Percentiles rank a stretch among this genome's conserved stretches.
phyloP scores from a whole-genome alignment of 257 asterid species.

The Solanum microdontum region DNA sequence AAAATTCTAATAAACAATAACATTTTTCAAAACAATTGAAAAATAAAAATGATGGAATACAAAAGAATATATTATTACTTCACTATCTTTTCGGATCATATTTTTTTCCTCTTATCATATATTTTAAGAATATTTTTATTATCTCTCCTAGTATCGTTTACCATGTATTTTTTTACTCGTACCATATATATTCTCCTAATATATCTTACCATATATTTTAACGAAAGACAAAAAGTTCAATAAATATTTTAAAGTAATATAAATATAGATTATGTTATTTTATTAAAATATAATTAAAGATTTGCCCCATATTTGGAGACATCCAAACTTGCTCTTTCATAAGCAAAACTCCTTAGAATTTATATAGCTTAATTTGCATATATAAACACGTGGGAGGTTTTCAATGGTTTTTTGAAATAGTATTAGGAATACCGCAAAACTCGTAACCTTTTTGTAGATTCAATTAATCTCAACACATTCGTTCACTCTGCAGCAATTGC shows the following conservation, averaged over 20 bases:
- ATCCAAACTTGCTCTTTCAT: not conserved
- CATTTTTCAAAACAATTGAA: not conserved
- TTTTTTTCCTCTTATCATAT: too few species aligned
- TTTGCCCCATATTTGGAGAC: not conserved
- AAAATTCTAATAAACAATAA: too few species aligned
- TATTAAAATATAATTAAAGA: not conserved
- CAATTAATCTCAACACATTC: not conserved
- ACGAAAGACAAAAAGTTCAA: not conserved
- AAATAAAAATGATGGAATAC: not conserved
- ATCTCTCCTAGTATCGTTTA: too few species aligned
- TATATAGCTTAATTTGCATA: not conserved
- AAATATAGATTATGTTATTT: not conserved
- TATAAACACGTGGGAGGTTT: not conserved
- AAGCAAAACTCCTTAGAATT: not conserved
- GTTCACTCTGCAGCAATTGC: not conserved
- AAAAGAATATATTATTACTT: too few species aligned
- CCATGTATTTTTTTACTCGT: not conserved
- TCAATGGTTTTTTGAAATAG: not conserved
- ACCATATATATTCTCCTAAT: not conserved
- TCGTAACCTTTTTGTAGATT: not conserved
- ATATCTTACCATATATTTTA: too few species aligned
- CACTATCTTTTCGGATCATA: too few species aligned
- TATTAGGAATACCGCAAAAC: not conserved
- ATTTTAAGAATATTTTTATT: too few species aligned
- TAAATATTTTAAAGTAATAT: not conserved